Evolutionary conservation across 1,139 yeast genomes (phyloP), one percentile per base, ranked within the genome.

Genomic region (Kluyveromyces sp.): DNA sequence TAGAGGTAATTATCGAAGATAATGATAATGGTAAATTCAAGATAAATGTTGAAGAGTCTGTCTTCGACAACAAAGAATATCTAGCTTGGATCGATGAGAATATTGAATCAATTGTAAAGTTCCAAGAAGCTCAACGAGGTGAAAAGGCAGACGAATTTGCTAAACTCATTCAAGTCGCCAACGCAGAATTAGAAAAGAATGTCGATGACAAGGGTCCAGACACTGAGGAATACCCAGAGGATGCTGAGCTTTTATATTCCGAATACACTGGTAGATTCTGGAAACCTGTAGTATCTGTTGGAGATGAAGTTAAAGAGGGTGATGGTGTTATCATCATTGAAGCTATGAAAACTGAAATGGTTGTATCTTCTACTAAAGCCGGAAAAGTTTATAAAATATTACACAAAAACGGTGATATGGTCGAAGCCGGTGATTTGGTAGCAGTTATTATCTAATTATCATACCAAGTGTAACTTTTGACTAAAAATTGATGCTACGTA

Each of bases 331-430:
- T 92, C 52, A 88, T 92, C 45, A 87, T 92, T 49, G 97, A 92
- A 66, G 97, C 97, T 46, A 92, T 92, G 97, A 92, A 92, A 73
- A 92, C 98, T 0, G 98, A 92, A 66, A 89, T 92, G 96, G 78
- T 81, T 43, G 95, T 90, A 38, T 72, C 69, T 49, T 80, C 97
- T 21, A 76, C 95, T 3, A 74, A 67, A 45, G 72, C 69, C 7
- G 97, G 97, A 56, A 86, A 78, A 61, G 92, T 92, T 25, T 68
- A 79, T 45, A 86, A 87, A 69, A 73, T 92, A 41, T 70, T 81
- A 51, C 95, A 86, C 65, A 74, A 74, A 52, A 87, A 87, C 60
- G 97, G 97, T 57, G 96, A 90, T 61, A 86, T 90, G 86, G 95
- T 90, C 38, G 97, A 90, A 50, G 88, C 96, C 30, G 97, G 97